A percentile compares a stretch with the other conserved stretches of the same genome.
Conservation (phyloP, 371 early-diverging fungal species). For the Catenaria anguillulae region DNA sequence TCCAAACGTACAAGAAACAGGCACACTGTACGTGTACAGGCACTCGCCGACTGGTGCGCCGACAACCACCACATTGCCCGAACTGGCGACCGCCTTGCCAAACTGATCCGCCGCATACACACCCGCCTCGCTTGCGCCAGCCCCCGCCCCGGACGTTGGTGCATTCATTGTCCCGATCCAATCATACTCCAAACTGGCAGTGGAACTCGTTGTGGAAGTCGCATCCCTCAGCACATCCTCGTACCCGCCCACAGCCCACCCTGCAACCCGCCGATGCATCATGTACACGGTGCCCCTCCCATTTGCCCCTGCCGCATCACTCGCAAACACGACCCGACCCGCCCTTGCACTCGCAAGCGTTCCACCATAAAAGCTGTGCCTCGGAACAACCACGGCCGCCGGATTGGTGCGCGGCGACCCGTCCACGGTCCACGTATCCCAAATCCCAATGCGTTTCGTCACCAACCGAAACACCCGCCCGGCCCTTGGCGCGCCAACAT, state of each 20-base stretch:
- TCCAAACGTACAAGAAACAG: constrained; percentile 4
- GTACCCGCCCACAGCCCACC: not conserved
- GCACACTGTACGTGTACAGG: constrained; percentile 7
- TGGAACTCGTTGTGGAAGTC: not conserved
- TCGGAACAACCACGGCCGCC: not conserved
- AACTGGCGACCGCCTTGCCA: constrained; percentile 4
- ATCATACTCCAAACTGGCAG: not conserved
- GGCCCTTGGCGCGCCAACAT: constrained; percentile 7
- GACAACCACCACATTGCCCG: constrained; percentile 4
- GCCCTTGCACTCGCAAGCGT: not conserved
- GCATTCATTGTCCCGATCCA: constrained; percentile 1
- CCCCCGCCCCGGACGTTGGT: too few species aligned
- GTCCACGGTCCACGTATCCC: constrained; percentile 3
- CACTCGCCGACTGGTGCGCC: constrained; percentile 8
- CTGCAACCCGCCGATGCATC: not conserved
- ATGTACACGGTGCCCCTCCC: constrained; percentile 6
- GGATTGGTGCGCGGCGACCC: not conserved
- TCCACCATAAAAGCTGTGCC: constrained; percentile 5
- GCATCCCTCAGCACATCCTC: not conserved
- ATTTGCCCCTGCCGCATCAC: not conserved
- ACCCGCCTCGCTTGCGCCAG: too few species aligned
- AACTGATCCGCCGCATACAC: constrained; percentile 4
- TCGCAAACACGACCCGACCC: not conserved
- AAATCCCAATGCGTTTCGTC: not conserved
- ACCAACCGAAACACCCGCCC: not conserved